Evolutionary conservation across 2,329 filamentous ascomycete species (phyloP).

Genomic region (Simplicillium sp.): DNA sequence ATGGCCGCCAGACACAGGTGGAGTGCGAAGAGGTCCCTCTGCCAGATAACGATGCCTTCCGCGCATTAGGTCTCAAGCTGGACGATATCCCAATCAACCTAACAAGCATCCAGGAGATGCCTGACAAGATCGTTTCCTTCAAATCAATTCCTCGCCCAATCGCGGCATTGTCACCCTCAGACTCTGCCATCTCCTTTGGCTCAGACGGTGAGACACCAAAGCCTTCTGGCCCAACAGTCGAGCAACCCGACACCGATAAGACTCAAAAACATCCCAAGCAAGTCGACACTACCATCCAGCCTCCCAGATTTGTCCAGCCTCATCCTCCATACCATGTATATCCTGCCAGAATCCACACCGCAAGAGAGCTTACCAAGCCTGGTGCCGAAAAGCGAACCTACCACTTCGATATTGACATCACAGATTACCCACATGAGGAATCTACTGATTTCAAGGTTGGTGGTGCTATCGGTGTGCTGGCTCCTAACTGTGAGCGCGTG

Average conservation of each 20-base stretch:
- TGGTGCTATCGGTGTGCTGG: slow-evolving; percentile 87
- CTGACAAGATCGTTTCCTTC: slow-evolving; percentile 66
- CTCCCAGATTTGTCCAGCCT: slow-evolving; percentile 84
- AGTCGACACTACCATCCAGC: slow-evolving; percentile 55
- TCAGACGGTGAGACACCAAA: slow-evolving; percentile 18
- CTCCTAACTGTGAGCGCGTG: slow-evolving; percentile 66
- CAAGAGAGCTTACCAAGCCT: slow-evolving; percentile 75
- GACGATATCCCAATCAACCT: slow-evolving; percentile 64
- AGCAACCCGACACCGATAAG: slow-evolving; percentile 13
- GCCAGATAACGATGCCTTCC: slow-evolving; percentile 80
- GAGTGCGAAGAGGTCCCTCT: slow-evolving; percentile 43
- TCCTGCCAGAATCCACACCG: slow-evolving; percentile 75
- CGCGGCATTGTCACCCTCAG: slow-evolving; percentile 30
- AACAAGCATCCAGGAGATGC: slow-evolving; percentile 61
- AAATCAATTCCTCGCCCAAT: slow-evolving; percentile 39
- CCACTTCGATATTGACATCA: slow-evolving; percentile 95
- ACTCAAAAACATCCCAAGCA: slow-evolving; percentile 15
- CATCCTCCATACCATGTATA: slow-evolving; percentile 91
- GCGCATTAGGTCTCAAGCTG: slow-evolving; percentile 67
- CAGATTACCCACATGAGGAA: slow-evolving; percentile 81
- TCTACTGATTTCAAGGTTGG: slow-evolving; percentile 91
- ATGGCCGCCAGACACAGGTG: slow-evolving; percentile 32
- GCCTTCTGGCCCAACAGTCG: slow-evolving; percentile 19
- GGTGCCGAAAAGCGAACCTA: slow-evolving; percentile 96
- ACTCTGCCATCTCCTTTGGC: slow-evolving; percentile 37